Percentiles rank a stretch among this genome's conserved stretches.
These are phyloP conservation scores for Aurifilum marmelostoma DNA, from an alignment of 2,329 filamentous ascomycete genomes.

Conservation along the genomic window DNA sequence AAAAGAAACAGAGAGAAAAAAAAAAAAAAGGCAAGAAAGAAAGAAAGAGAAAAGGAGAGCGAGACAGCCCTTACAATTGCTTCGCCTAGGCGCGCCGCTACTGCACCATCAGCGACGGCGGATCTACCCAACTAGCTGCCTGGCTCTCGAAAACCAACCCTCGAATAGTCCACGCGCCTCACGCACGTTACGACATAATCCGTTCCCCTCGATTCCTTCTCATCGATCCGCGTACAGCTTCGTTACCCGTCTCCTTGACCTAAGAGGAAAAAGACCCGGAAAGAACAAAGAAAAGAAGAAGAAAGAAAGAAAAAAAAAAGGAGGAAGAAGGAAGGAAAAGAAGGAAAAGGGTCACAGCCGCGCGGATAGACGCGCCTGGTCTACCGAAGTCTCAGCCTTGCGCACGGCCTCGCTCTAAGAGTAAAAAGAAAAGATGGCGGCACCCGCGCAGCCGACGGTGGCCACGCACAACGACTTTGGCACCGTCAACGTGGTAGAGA, in stretches of 20 bases:
- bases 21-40: neutral
- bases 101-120: slow-evolving; percentile 11
- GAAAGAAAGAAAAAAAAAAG: neutral
- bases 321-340: neutral
- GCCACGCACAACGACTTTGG: slow-evolving; percentile 19
- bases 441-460: slow-evolving; percentile 23
- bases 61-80: slow-evolving; percentile 14
- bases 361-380: slow-evolving; percentile 26
- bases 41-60: neutral
- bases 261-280: neutral
- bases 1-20: too few relatives aligned
- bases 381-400: slow-evolving; percentile 14
- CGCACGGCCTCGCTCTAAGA: slow-evolving; percentile 9
- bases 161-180: neutral
- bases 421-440: slow-evolving; percentile 16
- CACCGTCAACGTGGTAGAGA: slow-evolving; percentile 39
- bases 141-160: neutral
- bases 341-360: slow-evolving; percentile 18
- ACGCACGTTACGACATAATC: slow-evolving; percentile 1
- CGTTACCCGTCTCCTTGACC: neutral
- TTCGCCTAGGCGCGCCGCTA: slow-evolving; percentile 8
- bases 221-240: neutral
- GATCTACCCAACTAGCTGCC: neutral
- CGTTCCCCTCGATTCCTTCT: neutral
- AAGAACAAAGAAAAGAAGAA: too few relatives aligned